Evolutionary conservation across 805 yeast genomes (phyloP), one percentile per base, ranked within the genome.

Genomic region (Ogataea polymorpha): DNA sequence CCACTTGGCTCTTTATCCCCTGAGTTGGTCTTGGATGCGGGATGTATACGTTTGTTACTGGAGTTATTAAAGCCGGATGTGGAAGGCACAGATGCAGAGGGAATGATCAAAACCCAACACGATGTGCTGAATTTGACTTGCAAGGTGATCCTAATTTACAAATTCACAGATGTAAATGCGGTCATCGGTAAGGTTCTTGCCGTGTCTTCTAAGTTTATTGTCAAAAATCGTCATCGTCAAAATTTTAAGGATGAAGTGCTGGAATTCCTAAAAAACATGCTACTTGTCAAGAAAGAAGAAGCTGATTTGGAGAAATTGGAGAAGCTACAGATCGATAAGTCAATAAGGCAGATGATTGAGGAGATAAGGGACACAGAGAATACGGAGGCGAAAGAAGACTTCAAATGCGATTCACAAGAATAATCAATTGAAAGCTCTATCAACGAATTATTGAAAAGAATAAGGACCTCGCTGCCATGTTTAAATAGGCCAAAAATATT

Each of bases 1-100:
- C 61, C 67, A 4, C 61, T 68, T 9, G 53, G 61, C 3, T 52
- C 61, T 13, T 62, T 70, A 3, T 58, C 75, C 5, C 66, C 76
- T 0, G 74, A 82, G 0, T 63, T 65, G 18, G 82, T 86, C 4
- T 81, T 89, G 46, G 89, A 84, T 32, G 74, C 74, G 29, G 91
- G 90, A 1, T 68, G 91, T 26, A 74, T 88, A 56, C 89, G 96
- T 11, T 68, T 87, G 35, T 65, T 87, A 24, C 70, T 75, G 18
- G 86, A 81, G 45, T 69, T 86, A 23, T 69, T 83, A 40, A 79
- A 79, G 48, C 82, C 83, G 0, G 89, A 83, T 42, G 74, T 76
- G 5, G 74, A 66, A 48, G 66, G 65, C 41, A 79, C 84, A 1
- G 93, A 85, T 54, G 67, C 71, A 1, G 56, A 59, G 5, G 89